Base-by-base conservation (phyloP, 306 rosid genomes). In the Prunus mongolica region DNA sequence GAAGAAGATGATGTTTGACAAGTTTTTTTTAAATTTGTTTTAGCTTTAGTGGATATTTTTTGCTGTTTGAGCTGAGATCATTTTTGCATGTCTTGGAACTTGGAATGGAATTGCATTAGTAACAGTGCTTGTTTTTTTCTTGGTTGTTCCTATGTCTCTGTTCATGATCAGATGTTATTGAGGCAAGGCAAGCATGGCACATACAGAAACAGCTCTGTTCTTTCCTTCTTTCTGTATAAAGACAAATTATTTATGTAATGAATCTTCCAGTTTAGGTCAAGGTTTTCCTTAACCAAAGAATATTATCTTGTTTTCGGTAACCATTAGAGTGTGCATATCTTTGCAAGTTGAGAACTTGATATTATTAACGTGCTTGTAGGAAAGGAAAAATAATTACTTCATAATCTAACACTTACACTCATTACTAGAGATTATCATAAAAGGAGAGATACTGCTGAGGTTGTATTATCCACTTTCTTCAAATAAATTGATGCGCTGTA, bases 1-100 rank as follows among this genome's bases (percentile, higher is more conserved):
- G 8, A 25, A 65, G 20, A 41, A 38, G 41, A 52, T 44, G 69
- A 5, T 34, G 50, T 47, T 68, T 83, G 84, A 71, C 69, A 83
- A 69, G 60, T 32, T 46, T 58, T 24, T 4, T 20, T 56, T 9
- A 19, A 22, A 25, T 3, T 12, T 60, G 24, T 50, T 55, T n/a
- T 2, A 12, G 9, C 22, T 57, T 22, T 12, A 14, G 24, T 54
- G 10, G 49, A 52, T 51, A 13, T 1, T 38, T 50, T 50, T 34
- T 50, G 24, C 57, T 41, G 55, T 28, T 46, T 25, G 20, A 54
- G 14, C 19, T 55, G 61, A n/a, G 61, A 55, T n/a, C 9, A 6
- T 19, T 25, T 28, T 28, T 14, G 19, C 25, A 7, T 22, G 41
- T 62, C 44, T 71, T 70, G 50, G 64, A 52, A 32, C 32, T 71